phyloP scores from a whole-genome alignment of 2,329 filamentous ascomycete genomes.

The Gremmenia infestans region DNA sequence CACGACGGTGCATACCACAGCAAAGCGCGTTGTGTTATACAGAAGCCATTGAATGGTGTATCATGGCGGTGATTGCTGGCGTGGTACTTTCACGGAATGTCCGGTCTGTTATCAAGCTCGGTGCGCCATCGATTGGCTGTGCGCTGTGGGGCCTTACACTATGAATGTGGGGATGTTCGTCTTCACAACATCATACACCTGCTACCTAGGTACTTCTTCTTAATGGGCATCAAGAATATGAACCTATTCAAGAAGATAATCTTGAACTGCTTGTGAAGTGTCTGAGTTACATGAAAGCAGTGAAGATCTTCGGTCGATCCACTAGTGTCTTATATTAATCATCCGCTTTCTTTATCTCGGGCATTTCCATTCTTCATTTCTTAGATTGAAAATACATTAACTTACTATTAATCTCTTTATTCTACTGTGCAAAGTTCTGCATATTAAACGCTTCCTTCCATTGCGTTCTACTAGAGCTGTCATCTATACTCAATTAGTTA shows the following conservation, averaged over 20 bases:
- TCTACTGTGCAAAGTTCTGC: too few relatives aligned
- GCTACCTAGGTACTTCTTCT: background rate
- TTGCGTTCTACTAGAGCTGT: too few relatives aligned
- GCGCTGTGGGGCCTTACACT: slow-evolving; percentile 7
- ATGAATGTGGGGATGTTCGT: slow-evolving; percentile 11
- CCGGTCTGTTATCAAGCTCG: slow-evolving; percentile 8
- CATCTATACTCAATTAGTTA: too few relatives aligned
- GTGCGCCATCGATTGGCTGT: slow-evolving; percentile 1
- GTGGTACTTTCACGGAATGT: background rate
- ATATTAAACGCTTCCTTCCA: too few relatives aligned
- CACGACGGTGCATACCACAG: slow-evolving; percentile 11
- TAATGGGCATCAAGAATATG: background rate
- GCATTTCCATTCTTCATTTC: background rate
- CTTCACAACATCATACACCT: background rate
- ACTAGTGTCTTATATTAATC: background rate
- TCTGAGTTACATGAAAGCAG: background rate
- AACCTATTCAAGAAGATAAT: background rate
- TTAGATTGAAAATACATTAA: background rate
- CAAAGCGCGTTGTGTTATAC: slow-evolving; percentile 7
- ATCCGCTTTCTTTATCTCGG: background rate
- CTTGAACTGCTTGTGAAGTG: background rate
- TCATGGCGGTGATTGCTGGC: slow-evolving; percentile 4
- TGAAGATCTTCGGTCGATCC: background rate
- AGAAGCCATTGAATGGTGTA: background rate
- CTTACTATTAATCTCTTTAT: too few relatives aligned